phyloP scores from a whole-genome alignment of 768 basidiomycete species.

The Austroboletus festivus region DNA sequence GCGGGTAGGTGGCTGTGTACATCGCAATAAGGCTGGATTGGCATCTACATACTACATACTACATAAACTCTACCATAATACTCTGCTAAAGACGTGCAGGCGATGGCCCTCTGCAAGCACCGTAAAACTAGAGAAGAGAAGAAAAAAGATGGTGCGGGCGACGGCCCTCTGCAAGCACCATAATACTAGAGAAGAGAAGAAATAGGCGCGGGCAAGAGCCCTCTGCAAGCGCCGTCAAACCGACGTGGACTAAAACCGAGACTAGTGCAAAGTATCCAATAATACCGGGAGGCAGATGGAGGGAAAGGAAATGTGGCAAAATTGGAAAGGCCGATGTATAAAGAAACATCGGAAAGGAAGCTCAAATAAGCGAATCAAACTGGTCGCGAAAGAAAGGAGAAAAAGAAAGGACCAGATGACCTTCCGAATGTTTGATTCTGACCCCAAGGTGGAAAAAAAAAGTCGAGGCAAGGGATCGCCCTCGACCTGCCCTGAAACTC shows the following conservation, averaged over 20 bases:
- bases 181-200: background rate
- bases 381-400: background rate
- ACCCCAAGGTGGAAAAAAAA: background rate
- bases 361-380: background rate
- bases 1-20: constrained; percentile 22
- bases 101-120: too few species aligned
- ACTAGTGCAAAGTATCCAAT: too few species aligned
- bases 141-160: too few species aligned
- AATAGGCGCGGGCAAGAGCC: background rate
- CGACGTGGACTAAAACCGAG: background rate
- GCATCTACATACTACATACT: too few species aligned
- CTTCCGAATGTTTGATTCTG: background rate
- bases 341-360: background rate
- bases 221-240: constrained; percentile 2
- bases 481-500: background rate
- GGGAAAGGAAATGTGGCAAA: background rate
- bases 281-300: too few species aligned
- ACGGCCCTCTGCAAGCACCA: too few species aligned
- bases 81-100: too few species aligned
- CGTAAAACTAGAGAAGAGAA: too few species aligned
- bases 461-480: background rate
- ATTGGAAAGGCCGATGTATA: too few species aligned
- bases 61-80: too few species aligned
- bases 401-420: constrained; percentile 1
- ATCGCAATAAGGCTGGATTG: background rate